A percentile compares a stretch with the other conserved stretches of the same genome.
These are phyloP conservation scores for Russula emetica DNA, from an alignment of 768 basidiomycete species.

Conservation along the genomic window DNA sequence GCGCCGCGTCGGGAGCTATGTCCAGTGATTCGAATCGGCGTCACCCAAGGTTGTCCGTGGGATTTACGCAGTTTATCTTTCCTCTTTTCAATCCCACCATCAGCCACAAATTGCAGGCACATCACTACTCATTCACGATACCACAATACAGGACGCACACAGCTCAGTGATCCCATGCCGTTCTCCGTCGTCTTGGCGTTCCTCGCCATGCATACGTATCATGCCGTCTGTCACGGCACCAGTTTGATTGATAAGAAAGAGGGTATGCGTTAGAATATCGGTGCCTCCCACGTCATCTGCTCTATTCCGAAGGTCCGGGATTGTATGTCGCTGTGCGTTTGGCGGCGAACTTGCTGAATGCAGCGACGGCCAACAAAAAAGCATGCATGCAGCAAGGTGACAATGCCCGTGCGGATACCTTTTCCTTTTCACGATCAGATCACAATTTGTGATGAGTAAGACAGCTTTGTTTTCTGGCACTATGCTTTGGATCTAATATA, in stretches of 20 bases:
- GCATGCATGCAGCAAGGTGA: neutral
- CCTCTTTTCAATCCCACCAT: neutral
- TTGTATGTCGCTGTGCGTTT: neutral
- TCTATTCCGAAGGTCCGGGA: neutral
- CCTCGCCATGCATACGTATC: neutral
- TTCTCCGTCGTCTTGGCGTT: neutral
- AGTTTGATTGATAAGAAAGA: neutral
- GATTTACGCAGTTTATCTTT: neutral
- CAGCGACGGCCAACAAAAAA: neutral
- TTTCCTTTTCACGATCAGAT: neutral
- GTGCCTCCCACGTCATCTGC: neutral
- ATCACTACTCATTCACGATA: neutral
- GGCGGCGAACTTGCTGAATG: neutral
- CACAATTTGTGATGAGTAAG: neutral
- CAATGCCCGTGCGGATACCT: neutral
- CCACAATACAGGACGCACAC: no score
- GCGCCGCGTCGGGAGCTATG: neutral
- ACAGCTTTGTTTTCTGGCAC: neutral
- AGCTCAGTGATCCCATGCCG: neutral
- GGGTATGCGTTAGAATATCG: neutral
- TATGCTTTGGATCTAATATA: neutral
- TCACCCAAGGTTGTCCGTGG: neutral
- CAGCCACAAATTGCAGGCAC: neutral
- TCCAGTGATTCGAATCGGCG: neutral
- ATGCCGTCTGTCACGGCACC: neutral